Evolutionary conservation across 345 rosid genomes (phyloP).

Genomic region (Chamaenerion angustifolium): DNA sequence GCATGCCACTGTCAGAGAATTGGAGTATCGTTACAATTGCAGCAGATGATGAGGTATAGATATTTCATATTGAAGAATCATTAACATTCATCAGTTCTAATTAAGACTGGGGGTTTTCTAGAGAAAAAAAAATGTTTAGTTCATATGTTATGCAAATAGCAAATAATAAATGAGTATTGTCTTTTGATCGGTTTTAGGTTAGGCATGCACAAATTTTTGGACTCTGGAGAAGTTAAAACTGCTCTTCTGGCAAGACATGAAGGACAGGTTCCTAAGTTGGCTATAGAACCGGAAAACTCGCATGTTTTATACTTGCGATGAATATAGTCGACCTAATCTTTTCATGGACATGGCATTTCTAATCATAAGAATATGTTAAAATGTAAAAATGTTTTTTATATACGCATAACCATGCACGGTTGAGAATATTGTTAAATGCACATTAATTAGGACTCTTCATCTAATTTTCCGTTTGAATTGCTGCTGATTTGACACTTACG

Average conservation of each 20-base stretch:
- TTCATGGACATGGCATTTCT: slow-evolving; percentile 27
- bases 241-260: slow-evolving; percentile 41
- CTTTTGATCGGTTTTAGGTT: slow-evolving; percentile 30
- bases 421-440: too few species aligned
- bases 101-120: too few species aligned
- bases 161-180: too few species aligned
- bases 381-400: too few species aligned
- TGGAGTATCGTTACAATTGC: slow-evolving; percentile 78
- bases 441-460: too few species aligned
- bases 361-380: background rate
- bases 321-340: slow-evolving; percentile 82
- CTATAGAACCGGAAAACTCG: slow-evolving; percentile 83
- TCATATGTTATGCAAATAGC: too few species aligned
- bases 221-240: slow-evolving; percentile 46
- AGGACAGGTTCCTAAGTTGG: slow-evolving; percentile 66
- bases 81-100: too few species aligned
- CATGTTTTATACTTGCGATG: slow-evolving; percentile 74
- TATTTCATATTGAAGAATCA: too few species aligned
- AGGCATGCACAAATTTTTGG: slow-evolving; percentile 63
- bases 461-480: too few species aligned
- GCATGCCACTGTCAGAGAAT: slow-evolving; percentile 70
- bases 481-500: too few species aligned
- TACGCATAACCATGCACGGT: too few species aligned
- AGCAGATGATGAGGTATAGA: slow-evolving; percentile 75
- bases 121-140: too few species aligned